These are phyloP conservation scores for Curvularia lunata DNA, from an alignment of 2,329 filamentous ascomycete genomes.

Conservation along the genomic window DNA sequence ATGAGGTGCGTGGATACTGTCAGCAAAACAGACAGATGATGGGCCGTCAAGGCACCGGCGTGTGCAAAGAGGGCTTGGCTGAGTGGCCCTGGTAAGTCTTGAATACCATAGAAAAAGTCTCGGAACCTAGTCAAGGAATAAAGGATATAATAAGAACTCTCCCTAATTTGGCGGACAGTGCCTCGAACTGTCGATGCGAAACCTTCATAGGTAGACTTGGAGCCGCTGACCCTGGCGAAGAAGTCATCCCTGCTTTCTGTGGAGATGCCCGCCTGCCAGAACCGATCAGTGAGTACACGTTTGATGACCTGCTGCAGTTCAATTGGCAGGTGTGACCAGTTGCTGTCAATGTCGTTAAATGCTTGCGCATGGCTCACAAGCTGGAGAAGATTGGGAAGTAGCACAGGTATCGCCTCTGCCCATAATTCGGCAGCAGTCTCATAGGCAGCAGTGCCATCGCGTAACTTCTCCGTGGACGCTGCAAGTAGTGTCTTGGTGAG, in stretches of 20 bases:
- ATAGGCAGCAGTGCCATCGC: conserved; percentile 74
- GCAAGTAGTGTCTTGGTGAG: conserved; percentile 91
- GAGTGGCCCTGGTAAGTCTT: conserved; percentile 80
- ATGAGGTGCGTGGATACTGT: conserved; percentile 88
- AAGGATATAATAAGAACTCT: conserved; percentile 92
- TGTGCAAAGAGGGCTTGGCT: conserved; percentile 85
- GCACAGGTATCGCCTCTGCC: conserved; percentile 79
- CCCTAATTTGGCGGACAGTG: conserved; percentile 84
- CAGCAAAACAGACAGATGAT: conserved; percentile 92
- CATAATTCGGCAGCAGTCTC: conserved; percentile 81
- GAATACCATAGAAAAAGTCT: conserved; percentile 87
- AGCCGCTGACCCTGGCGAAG: conserved; percentile 87
- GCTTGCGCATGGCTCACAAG: conserved; percentile 89
- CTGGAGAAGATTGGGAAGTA: conserved; percentile 85
- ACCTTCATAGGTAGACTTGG: conserved; percentile 87
- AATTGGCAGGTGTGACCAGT: conserved; percentile 77
- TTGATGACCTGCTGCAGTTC: conserved; percentile 80
- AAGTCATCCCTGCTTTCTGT: conserved; percentile 96
- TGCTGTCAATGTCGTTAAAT: conserved; percentile 78
- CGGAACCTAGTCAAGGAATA: conserved; percentile 91
- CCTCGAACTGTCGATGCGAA: conserved; percentile 93
- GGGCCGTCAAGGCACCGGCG: conserved; percentile 81
- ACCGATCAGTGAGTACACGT: conserved; percentile 87
- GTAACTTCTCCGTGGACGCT: conserved; percentile 87
- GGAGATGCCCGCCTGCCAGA: conserved; percentile 98